Evolutionary conservation across 257 asterid species (phyloP).

Genomic region (Nicotiana knightiana): DNA sequence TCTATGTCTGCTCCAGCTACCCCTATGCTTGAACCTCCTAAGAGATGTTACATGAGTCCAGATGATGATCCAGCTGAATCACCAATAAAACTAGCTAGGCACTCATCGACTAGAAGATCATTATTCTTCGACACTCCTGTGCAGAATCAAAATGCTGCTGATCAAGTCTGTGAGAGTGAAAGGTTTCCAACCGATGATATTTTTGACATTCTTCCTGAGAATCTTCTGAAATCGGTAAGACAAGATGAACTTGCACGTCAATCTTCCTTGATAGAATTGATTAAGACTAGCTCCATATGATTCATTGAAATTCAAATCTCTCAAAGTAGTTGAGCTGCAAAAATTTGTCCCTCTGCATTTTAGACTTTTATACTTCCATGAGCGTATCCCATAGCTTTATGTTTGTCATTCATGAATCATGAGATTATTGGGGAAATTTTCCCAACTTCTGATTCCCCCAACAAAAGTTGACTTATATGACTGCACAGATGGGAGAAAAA

Average conservation of each 20-base stretch:
- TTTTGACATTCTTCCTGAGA: slow-evolving; percentile 49
- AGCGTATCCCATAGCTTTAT: background rate
- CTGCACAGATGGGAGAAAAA: slow-evolving; percentile 61
- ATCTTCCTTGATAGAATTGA: background rate
- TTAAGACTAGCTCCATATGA: background rate
- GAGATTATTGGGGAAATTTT: background rate
- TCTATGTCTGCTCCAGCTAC: slow-evolving; percentile 55
- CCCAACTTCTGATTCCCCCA: background rate
- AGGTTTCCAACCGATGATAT: slow-evolving; percentile 30
- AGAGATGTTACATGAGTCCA: slow-evolving; percentile 67
- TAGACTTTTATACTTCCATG: too few relatives aligned
- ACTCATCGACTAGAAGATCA: slow-evolving; percentile 45
- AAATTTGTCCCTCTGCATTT: background rate
- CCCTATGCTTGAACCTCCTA: slow-evolving; percentile 50
- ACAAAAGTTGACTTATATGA: background rate
- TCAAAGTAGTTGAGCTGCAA: background rate
- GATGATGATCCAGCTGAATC: slow-evolving; percentile 36
- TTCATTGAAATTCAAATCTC: background rate
- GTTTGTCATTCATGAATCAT: background rate
- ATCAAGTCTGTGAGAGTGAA: slow-evolving; percentile 16
- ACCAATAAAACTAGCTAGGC: slow-evolving; percentile 47
- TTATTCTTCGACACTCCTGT: slow-evolving; percentile 63
- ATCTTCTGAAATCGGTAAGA: slow-evolving; percentile 61
- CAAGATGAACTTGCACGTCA: background rate
- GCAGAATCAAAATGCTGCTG: slow-evolving; percentile 24